These are phyloP conservation scores for Blastobotrys mokoenaii DNA, from an alignment of 805 yeast genomes.

Conservation along the genomic window DNA sequence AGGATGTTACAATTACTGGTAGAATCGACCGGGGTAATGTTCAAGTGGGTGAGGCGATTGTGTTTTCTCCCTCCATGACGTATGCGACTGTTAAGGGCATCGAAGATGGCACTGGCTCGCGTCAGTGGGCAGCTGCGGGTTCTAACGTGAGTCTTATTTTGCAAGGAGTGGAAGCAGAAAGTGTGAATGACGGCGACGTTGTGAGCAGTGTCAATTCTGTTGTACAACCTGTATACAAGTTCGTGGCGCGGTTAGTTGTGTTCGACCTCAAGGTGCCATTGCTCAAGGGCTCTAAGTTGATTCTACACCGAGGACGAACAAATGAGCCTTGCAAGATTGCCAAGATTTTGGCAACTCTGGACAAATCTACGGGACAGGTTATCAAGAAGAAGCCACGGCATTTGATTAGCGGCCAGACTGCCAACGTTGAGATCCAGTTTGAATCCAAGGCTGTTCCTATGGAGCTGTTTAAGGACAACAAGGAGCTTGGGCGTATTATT, in stretches of 20 bases:
- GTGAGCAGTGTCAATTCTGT: slow-evolving; percentile 41
- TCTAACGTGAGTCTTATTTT: slow-evolving; percentile 45
- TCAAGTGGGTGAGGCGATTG: slow-evolving; percentile 61
- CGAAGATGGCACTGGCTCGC: background rate
- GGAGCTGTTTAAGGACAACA: slow-evolving; percentile 39
- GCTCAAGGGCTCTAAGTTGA: slow-evolving; percentile 69
- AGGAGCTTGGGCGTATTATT: slow-evolving; percentile 57
- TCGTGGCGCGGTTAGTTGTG: slow-evolving; percentile 48
- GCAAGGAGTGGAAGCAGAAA: slow-evolving; percentile 29
- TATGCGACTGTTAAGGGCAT: slow-evolving; percentile 21
- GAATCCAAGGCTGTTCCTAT: slow-evolving; percentile 41
- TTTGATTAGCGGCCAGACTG: slow-evolving; percentile 50
- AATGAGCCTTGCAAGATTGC: slow-evolving; percentile 61
- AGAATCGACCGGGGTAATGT: slow-evolving; percentile 59
- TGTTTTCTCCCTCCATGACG: slow-evolving; percentile 42
- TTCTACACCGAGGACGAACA: slow-evolving; percentile 67
- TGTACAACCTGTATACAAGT: slow-evolving; percentile 39
- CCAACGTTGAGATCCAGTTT: slow-evolving; percentile 48
- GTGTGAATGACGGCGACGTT: slow-evolving; percentile 61
- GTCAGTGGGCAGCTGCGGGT: slow-evolving; percentile 40
- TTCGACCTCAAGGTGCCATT: slow-evolving; percentile 69
- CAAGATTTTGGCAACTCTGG: slow-evolving; percentile 34
- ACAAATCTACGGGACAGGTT: slow-evolving; percentile 24
- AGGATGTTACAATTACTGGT: slow-evolving; percentile 51
- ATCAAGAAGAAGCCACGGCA: slow-evolving; percentile 43